phyloP scores from a whole-genome alignment of 164 flowering plant genomes.

The Sextonia rubra region DNA sequence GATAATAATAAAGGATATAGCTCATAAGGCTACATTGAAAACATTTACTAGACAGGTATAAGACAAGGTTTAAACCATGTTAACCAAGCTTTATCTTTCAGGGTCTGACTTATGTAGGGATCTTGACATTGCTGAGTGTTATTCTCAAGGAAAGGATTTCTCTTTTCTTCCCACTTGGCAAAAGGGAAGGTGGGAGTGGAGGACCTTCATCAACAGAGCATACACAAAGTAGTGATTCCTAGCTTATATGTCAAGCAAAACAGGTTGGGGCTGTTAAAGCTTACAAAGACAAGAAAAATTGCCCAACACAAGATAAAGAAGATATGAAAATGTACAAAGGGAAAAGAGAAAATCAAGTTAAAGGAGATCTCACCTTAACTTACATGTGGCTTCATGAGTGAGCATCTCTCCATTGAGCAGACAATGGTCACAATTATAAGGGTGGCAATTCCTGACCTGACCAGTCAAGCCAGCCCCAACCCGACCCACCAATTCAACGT shows the following conservation, averaged over 20 bases:
- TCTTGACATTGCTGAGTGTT: conserved; percentile 15
- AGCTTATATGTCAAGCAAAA: conserved; percentile 39
- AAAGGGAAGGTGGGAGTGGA: conserved; percentile 27
- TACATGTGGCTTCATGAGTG: not conserved
- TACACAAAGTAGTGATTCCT: conserved; percentile 27
- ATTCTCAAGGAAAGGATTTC: conserved; percentile 47
- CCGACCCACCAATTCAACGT: too few species aligned
- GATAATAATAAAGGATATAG: not conserved
- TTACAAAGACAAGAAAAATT: not conserved
- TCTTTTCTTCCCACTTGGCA: conserved; percentile 48
- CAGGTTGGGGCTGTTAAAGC: conserved; percentile 13
- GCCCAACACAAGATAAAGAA: not conserved
- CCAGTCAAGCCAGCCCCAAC: too few species aligned
- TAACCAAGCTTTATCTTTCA: not conserved
- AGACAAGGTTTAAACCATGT: too few species aligned
- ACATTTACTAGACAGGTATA: too few species aligned
- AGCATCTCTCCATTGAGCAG: too few species aligned
- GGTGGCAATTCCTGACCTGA: too few species aligned
- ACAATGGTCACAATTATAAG: too few species aligned
- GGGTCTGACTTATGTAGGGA: conserved; percentile 22
- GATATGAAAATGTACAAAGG: not conserved
- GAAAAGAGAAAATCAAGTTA: not conserved
- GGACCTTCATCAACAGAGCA: conserved; percentile 26
- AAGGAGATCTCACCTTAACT: not conserved
- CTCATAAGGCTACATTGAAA: not conserved